Evolutionary conservation across 2,329 filamentous ascomycete species (phyloP), one percentile per base, ranked within the genome.

Genomic region (Aspergillus sp.): DNA sequence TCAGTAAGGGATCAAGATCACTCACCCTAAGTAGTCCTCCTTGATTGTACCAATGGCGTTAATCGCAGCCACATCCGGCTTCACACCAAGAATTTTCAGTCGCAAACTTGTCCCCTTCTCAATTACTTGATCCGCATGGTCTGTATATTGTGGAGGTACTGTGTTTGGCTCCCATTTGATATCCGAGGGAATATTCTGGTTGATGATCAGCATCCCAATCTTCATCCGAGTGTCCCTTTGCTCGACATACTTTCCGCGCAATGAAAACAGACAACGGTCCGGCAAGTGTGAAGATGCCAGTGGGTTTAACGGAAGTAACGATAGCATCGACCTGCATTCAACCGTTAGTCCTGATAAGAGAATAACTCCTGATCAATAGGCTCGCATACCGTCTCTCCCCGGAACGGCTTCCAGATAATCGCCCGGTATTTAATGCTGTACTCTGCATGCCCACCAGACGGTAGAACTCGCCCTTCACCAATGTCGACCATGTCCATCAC

Each of bases 1-100:
- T 10, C 10, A 23, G 17, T 9, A 41, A 19, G 37, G 19, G 42
- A 27, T 20, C 2, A 9, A 20, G 27, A 42, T 5, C 19, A 62
- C 69, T 56, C 56, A 75, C 73, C 73, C 73, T 56, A 76, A 65
- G 55, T 68, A 76, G 59, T 75, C 81, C 65, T 85, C 91, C 72
- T 95, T 95, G 74, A 98, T 96, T 58, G 89, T 97, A 51, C 90
- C 93, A 68, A 98, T 95, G 33, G 91, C 93, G 79, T 87, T 96
- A 81, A 98, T 95, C 66, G 88, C 86, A 53, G 88, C 89, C 45
- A 97, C 88, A 67, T 97, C 93, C 55, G 88, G 90, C 70, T 94
- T 83, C 44, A 91, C 87, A 70, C 93, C 93, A 60, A 96, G 88
- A 54, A 98, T 85, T 73, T 96, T 96, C 56, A 97, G 82, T 42